These are phyloP conservation scores for Hypoxylon sp. DNA, from an alignment of 2,329 filamentous ascomycete genomes.

Conservation along the genomic window DNA sequence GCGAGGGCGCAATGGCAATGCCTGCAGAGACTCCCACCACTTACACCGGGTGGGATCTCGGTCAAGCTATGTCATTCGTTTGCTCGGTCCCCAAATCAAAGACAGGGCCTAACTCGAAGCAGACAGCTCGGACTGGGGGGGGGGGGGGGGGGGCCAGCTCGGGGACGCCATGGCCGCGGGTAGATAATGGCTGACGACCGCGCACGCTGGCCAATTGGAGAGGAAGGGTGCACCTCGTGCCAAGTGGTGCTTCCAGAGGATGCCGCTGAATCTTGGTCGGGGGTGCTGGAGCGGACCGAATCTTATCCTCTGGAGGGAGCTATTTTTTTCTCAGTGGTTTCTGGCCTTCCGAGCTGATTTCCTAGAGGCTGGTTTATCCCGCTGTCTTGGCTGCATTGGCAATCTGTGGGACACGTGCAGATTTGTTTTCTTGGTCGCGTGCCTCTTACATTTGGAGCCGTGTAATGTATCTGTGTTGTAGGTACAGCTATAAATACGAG, in stretches of 20 bases:
- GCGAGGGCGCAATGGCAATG: slow-evolving; percentile 7
- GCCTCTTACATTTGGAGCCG: not conserved
- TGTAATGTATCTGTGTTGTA: too few relatives aligned
- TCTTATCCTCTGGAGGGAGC: not conserved
- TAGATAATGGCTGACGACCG: not conserved
- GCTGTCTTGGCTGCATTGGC: slow-evolving; percentile 14
- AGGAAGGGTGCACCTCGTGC: slow-evolving; percentile 27
- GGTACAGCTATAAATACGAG: too few relatives aligned
- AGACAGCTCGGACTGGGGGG: not conserved
- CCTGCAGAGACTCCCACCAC: not conserved
- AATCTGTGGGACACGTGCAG: slow-evolving; percentile 3
- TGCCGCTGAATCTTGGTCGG: slow-evolving; percentile 3
- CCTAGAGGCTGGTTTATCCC: not conserved
- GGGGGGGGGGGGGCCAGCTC: too few relatives aligned
- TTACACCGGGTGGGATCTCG: not conserved
- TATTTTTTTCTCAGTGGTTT: slow-evolving; percentile 1
- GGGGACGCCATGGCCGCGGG: too few relatives aligned
- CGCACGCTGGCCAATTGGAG: slow-evolving; percentile 16
- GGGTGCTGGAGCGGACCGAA: not conserved
- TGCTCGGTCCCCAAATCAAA: slow-evolving; percentile 8
- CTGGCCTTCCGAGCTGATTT: too few relatives aligned
- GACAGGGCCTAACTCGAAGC: slow-evolving; percentile 13
- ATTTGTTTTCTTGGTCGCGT: slow-evolving; percentile 8
- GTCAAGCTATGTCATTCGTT: not conserved
- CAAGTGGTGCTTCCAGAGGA: slow-evolving; percentile 7